phyloP scores from a whole-genome alignment of 352 stramenopile genomes.

The Globisporangium parvum region DNA sequence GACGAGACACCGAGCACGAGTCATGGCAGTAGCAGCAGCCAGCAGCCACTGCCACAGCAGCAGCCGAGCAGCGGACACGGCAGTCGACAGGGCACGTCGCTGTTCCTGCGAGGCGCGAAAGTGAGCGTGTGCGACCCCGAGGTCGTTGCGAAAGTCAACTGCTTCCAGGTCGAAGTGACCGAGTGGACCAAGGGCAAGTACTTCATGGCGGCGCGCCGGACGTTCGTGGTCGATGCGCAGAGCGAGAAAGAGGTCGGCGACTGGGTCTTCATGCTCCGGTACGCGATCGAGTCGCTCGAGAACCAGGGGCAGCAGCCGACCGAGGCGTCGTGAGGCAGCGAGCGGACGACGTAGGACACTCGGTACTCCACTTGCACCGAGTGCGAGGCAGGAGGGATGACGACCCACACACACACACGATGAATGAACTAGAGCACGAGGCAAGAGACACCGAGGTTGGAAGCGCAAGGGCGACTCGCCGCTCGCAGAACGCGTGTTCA shows the following conservation, averaged over 20 bases:
- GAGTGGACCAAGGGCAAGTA: constrained; percentile 77
- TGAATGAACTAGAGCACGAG: not conserved
- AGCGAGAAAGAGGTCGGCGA: constrained; percentile 71
- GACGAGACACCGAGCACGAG: constrained; percentile 29
- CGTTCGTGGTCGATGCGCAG: constrained; percentile 69
- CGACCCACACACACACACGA: not conserved
- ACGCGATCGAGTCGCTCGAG: constrained; percentile 81
- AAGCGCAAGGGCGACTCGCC: not conserved
- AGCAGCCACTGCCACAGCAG: constrained; percentile 19
- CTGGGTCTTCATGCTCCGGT: constrained; percentile 85
- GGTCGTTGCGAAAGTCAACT: constrained; percentile 67
- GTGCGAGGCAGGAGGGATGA: no score
- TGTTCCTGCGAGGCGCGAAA: constrained; percentile 71
- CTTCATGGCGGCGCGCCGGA: constrained; percentile 49
- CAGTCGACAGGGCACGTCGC: constrained; percentile 37
- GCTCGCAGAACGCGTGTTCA: not conserved
- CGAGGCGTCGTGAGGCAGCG: not conserved
- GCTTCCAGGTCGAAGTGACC: constrained; percentile 81
- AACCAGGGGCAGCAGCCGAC: constrained; percentile 22
- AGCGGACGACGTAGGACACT: not conserved
- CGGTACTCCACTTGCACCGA: not conserved
- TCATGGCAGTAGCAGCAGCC: not conserved
- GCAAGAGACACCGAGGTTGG: not conserved
- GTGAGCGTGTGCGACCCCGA: constrained; percentile 69
- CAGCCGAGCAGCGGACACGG: not conserved